Conservation (phyloP, 2,329 filamentous ascomycete genomes). For the Penicillium sclerotiorum region DNA sequence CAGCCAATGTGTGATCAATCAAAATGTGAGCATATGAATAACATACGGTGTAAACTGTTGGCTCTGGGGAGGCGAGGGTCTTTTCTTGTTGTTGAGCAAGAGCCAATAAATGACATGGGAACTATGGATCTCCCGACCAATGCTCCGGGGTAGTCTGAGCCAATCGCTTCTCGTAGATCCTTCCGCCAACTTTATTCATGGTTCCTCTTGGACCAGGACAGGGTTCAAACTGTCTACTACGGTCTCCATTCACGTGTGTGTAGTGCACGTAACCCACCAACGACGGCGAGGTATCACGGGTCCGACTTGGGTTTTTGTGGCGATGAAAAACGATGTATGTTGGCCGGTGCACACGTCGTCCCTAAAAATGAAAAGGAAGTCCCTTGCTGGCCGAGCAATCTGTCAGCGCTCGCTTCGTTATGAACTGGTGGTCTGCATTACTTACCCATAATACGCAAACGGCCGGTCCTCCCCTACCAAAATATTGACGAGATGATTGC, state of each 20-base stretch:
- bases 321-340: conserved; percentile 8
- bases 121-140: conserved; percentile 20
- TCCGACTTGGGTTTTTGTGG: neutral
- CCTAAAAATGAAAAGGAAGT: conserved; percentile 12
- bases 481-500: conserved; percentile 5
- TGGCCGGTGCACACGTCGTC: conserved; percentile 10
- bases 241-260: conserved; percentile 3
- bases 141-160: conserved; percentile 12
- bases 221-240: neutral
- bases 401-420: no score
- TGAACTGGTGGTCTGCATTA: no score
- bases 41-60: no score
- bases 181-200: neutral
- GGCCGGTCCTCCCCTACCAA: neutral
- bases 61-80: no score
- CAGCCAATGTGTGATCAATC: no score
- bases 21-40: no score
- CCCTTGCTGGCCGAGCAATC: no score
- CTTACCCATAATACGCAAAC: conserved; percentile 4
- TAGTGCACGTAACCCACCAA: conserved; percentile 17
- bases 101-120: conserved; percentile 17
- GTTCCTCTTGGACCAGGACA: neutral
- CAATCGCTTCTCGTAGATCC: conserved; percentile 15
- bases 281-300: neutral
- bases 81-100: conserved; percentile 20